Evolutionary conservation across 2,329 filamentous ascomycete genomes (phyloP).

Genomic region (Metarhizium sp.): DNA sequence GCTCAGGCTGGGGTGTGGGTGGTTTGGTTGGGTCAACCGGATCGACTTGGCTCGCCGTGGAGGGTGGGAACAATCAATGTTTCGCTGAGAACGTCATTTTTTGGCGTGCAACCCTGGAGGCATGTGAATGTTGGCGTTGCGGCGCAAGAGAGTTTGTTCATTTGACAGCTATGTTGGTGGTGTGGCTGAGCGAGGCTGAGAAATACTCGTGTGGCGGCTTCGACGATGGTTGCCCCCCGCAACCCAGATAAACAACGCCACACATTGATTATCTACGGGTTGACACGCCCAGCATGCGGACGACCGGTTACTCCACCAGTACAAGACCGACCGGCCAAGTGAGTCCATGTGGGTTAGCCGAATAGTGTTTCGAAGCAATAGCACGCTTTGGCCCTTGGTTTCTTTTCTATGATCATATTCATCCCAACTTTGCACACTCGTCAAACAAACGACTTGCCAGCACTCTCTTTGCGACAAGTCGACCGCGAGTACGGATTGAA

Average conservation of each 20-base stretch:
- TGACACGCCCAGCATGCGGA: neutral
- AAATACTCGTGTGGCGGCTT: neutral
- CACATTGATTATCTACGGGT: neutral
- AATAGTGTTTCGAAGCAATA: neutral
- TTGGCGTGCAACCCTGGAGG: neutral
- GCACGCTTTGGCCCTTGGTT: neutral
- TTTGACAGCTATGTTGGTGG: neutral
- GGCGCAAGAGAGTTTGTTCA: neutral
- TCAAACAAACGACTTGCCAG: neutral
- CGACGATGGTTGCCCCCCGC: constrained; percentile 5
- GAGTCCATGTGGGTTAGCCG: neutral
- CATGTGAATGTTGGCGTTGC: constrained; percentile 5
- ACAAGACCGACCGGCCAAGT: neutral
- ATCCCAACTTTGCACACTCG: neutral
- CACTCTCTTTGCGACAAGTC: constrained; percentile 10
- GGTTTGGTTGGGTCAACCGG: neutral
- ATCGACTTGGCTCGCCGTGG: neutral
- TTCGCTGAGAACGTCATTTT: constrained; percentile 1
- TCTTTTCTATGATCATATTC: neutral
- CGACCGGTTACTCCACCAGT: neutral
- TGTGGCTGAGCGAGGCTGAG: neutral
- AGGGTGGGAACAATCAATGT: neutral
- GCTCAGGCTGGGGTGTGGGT: neutral
- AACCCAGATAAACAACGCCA: constrained; percentile 8
- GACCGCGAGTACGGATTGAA: constrained; percentile 13